Percentiles rank a stretch among this genome's conserved stretches.
Evolutionary conservation across 164 flowering plant species (phyloP).

Genomic region (Dillenia turbinata): DNA sequence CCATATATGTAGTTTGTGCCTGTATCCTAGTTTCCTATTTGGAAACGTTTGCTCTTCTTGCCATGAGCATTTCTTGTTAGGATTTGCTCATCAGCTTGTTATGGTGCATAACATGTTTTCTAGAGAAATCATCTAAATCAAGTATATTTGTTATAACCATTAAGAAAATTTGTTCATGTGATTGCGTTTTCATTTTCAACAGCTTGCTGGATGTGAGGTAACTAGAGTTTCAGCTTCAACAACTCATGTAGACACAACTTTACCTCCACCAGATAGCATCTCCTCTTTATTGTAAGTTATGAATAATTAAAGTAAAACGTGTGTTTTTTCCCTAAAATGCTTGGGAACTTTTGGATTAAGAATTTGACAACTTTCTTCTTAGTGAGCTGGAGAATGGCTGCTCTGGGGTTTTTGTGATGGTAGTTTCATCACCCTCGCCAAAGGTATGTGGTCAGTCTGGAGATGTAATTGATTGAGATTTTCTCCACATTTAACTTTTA

Average conservation of each 20-base stretch:
- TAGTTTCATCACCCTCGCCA: slow-evolving; percentile 70
- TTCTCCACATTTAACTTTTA: too few relatives aligned
- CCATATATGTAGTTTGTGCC: too few relatives aligned
- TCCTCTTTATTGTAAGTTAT: slow-evolving; percentile 73
- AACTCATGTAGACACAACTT: slow-evolving; percentile 64
- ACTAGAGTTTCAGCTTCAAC: slow-evolving; percentile 73
- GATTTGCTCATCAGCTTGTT: too few relatives aligned
- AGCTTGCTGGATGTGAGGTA: slow-evolving; percentile 6
- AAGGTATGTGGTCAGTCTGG: slow-evolving; percentile 46
- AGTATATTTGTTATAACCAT: too few relatives aligned
- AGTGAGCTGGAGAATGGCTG: slow-evolving; percentile 91
- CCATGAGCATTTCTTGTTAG: too few relatives aligned
- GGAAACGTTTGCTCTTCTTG: too few relatives aligned
- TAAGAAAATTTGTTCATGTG: too few relatives aligned
- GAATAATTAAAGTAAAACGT: not conserved
- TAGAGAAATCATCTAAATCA: too few relatives aligned
- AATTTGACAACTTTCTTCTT: slow-evolving; percentile 11
- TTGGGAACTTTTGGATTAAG: not conserved
- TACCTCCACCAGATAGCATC: slow-evolving; percentile 93
- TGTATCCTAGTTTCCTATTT: too few relatives aligned
- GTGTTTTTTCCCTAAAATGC: not conserved
- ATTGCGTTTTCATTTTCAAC: too few relatives aligned
- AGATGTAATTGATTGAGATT: too few relatives aligned
- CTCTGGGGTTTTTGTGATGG: slow-evolving; percentile 80
- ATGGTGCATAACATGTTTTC: too few relatives aligned